Conservation (phyloP, 1,284 basidiomycete species). For the Trametes hirsuta region DNA sequence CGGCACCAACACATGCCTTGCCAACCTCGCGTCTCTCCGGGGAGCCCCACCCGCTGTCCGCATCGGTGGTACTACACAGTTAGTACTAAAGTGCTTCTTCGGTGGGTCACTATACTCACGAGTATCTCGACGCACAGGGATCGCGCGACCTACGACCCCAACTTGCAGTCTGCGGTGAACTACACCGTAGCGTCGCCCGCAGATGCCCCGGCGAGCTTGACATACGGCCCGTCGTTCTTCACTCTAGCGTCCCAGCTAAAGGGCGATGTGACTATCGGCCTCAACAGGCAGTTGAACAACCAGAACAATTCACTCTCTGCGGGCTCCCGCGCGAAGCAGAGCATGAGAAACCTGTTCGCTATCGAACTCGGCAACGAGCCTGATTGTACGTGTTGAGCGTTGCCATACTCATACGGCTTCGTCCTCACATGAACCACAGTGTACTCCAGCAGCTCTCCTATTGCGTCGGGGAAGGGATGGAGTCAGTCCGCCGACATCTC, state of each 20-base stretch:
- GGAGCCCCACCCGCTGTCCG: constrained; percentile 42
- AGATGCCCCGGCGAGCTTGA: constrained; percentile 43
- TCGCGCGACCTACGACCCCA: constrained; percentile 44
- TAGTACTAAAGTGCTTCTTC: constrained; percentile 11
- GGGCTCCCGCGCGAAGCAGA: constrained; percentile 38
- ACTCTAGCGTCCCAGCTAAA: constrained; percentile 38
- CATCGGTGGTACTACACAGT: constrained; percentile 51
- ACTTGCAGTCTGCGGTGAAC: constrained; percentile 38
- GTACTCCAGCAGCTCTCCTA: constrained; percentile 36
- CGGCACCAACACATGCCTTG: constrained; percentile 42
- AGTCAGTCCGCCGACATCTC: constrained; percentile 38
- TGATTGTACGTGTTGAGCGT: constrained; percentile 36
- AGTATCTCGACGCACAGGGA: constrained; percentile 32
- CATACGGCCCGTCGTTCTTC: constrained; percentile 46
- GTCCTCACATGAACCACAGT: constrained; percentile 20
- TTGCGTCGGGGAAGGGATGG: constrained; percentile 36
- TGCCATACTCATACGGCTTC: too few relatives aligned
- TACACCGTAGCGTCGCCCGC: constrained; percentile 43
- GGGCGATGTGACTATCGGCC: constrained; percentile 44
- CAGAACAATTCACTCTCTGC: constrained; percentile 41
- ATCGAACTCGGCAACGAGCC: constrained; percentile 51
- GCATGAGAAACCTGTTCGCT: constrained; percentile 41
- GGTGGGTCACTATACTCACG: neutral
- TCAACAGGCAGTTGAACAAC: constrained; percentile 47
- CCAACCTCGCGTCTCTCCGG: constrained; percentile 39